phyloP scores from a whole-genome alignment of 2,329 filamentous ascomycete species.

The Verticillium tricorpus region DNA sequence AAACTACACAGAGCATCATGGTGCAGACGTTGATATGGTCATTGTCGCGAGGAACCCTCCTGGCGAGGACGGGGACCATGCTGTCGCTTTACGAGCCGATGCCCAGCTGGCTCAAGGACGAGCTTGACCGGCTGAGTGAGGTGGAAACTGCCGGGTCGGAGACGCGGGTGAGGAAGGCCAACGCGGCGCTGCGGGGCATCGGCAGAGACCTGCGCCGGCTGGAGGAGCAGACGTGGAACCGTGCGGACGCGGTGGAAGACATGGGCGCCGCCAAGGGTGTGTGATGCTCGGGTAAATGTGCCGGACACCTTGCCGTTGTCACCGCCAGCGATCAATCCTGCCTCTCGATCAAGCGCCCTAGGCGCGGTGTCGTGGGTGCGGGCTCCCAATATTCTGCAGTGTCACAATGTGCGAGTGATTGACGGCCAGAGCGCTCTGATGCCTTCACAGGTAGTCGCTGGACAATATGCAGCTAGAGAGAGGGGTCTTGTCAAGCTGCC shows the following conservation, averaged over 20 bases:
- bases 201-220: slow-evolving; percentile 54
- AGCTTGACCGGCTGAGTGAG: slow-evolving; percentile 40
- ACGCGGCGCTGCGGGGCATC: slow-evolving; percentile 48
- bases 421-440: neutral
- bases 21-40: neutral
- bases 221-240: slow-evolving; percentile 72
- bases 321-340: neutral
- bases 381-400: too few relatives aligned
- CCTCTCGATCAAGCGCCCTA: neutral
- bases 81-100: neutral
- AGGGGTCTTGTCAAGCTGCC: neutral
- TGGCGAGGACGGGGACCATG: neutral
- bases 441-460: neutral
- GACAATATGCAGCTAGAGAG: neutral
- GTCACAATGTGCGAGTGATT: neutral
- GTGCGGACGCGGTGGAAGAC: slow-evolving; percentile 67
- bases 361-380: neutral
- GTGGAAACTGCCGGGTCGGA: neutral
- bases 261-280: slow-evolving; percentile 39
- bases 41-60: neutral
- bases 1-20: neutral
- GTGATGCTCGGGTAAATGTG: neutral
- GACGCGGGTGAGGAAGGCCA: neutral
- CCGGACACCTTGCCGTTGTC: neutral
- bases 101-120: slow-evolving; percentile 7